Evolutionary conservation across 192 early-diverging fungal genomes (phyloP).

Genomic region (Podochytrium sp.): DNA sequence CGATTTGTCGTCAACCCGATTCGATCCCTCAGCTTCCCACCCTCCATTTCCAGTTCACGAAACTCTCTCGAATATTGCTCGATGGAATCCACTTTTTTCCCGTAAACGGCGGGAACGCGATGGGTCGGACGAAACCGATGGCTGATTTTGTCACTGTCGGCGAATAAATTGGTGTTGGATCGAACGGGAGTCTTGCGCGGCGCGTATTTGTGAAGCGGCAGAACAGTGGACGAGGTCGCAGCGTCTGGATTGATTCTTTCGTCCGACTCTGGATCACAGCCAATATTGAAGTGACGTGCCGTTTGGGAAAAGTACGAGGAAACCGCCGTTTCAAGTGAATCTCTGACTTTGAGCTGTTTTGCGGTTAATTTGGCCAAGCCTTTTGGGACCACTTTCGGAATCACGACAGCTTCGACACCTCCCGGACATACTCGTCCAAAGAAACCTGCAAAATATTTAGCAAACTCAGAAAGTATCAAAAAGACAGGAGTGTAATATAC

Average conservation of each 20-base stretch:
- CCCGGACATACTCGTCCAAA: conserved; percentile 43
- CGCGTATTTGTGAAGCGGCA: background rate
- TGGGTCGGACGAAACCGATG: background rate
- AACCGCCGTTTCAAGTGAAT: background rate
- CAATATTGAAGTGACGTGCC: background rate
- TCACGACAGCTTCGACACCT: conserved; percentile 33
- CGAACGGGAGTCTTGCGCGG: background rate
- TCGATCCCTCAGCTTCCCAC: background rate
- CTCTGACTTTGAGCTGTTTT: background rate
- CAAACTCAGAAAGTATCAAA: conserved; percentile 44
- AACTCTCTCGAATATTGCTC: background rate
- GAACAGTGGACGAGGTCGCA: background rate
- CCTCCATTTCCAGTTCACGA: background rate
- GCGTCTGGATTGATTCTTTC: background rate
- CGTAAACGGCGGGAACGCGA: background rate
- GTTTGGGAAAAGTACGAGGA: background rate
- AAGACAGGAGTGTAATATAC: conserved; percentile 22
- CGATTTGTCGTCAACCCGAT: background rate
- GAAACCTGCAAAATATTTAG: background rate
- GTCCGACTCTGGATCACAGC: background rate
- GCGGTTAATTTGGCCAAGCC: background rate
- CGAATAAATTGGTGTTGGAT: no score
- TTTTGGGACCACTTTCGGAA: conserved; percentile 7
- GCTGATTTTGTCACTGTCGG: background rate
- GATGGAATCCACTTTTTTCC: conserved; percentile 17